A percentile compares a stretch with the other conserved stretches of the same genome.
Conservation (phyloP, 78 protist species). For the Dictyostelium brefeldianum region DNA sequence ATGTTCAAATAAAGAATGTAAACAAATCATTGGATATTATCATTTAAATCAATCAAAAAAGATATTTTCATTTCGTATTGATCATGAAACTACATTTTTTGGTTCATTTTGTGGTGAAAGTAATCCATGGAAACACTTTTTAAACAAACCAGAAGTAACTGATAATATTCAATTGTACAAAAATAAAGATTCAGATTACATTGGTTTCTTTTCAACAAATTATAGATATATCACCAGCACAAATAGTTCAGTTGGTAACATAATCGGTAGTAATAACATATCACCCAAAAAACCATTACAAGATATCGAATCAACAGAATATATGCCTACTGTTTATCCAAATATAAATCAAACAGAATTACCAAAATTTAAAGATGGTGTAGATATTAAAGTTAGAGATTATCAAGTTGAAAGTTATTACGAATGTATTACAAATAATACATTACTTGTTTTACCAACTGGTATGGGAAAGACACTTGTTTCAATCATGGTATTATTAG, state of each 20-base stretch:
- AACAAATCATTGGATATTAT: neutral
- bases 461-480: constrained; percentile 48
- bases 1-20: neutral
- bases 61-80: neutral
- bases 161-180: constrained; percentile 1
- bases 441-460: constrained; percentile 52
- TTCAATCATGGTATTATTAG: constrained; percentile 12
- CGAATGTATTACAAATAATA: neutral
- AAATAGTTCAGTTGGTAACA: neutral
- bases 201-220: neutral
- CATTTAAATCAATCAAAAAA: neutral
- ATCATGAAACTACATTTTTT: neutral
- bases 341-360: neutral
- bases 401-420: constrained; percentile 50
- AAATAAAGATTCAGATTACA: neutral
- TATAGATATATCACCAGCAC: neutral
- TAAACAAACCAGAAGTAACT: neutral
- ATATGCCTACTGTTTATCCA: constrained; percentile 1
- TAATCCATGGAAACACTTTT: neutral
- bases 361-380: constrained; percentile 15
- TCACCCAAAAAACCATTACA: neutral
- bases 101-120: neutral
- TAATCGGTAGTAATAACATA: neutral
- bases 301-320: neutral
- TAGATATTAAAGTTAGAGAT: neutral